Evolutionary conservation across 2,329 filamentous ascomycete species (phyloP).

Genomic region (Dactylellina sp.): DNA sequence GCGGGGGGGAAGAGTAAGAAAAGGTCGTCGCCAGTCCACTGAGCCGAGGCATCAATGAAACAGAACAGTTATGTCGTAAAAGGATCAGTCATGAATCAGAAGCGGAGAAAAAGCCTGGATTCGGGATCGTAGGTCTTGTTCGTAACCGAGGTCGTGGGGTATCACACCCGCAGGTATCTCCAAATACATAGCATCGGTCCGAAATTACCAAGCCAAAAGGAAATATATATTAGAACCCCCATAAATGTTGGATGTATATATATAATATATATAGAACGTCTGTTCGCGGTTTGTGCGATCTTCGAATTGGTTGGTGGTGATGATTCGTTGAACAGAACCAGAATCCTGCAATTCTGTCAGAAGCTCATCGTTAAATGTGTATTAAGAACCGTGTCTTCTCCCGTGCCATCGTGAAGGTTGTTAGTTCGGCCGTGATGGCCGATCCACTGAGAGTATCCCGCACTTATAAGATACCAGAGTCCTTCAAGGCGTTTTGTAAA

Average conservation of each 20-base stretch:
- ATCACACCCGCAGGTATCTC: constrained; percentile 23
- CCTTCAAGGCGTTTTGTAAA: constrained; percentile 95
- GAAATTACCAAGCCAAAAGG: constrained; percentile 31
- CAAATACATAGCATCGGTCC: constrained; percentile 44
- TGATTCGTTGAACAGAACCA: too few species aligned
- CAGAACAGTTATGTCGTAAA: constrained; percentile 46
- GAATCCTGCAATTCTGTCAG: background rate
- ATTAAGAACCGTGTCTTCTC: too few species aligned
- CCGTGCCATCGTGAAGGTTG: too few species aligned
- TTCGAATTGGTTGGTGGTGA: background rate
- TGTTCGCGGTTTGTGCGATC: constrained; percentile 3
- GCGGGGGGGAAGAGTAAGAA: constrained; percentile 12
- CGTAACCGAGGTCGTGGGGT: constrained; percentile 43
- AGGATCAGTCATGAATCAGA: constrained; percentile 44
- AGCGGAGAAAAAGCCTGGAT: constrained; percentile 13
- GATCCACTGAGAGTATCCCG: constrained; percentile 18
- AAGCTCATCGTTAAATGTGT: too few species aligned
- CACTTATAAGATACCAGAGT: constrained; percentile 84
- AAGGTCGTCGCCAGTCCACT: constrained; percentile 41
- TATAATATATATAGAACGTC: constrained; percentile 2
- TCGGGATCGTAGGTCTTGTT: constrained; percentile 35
- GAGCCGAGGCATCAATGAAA: constrained; percentile 34
- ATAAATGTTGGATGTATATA: constrained; percentile 5
- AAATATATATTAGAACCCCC: constrained; percentile 15
- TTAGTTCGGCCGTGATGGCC: background rate